phyloP scores from a whole-genome alignment of 192 early-diverging fungal genomes.

The Coemansia sp. region DNA sequence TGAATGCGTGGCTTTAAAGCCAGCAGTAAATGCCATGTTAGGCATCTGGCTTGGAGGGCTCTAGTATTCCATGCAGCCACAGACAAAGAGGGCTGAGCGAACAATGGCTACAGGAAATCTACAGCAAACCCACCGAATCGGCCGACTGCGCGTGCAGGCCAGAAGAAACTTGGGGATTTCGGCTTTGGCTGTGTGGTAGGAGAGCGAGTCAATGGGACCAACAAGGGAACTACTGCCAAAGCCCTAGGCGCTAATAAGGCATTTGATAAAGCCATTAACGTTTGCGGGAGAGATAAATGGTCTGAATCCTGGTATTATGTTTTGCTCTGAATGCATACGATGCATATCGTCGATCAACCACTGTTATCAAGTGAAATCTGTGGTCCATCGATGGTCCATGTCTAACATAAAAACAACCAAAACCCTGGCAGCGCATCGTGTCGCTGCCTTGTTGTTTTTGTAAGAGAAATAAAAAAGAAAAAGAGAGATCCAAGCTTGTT shows the following conservation, averaged over 20 bases:
- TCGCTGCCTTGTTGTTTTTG: too few species aligned
- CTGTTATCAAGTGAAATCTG: background rate
- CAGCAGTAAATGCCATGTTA: background rate
- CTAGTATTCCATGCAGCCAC: background rate
- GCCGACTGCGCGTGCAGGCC: background rate
- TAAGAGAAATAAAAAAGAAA: too few species aligned
- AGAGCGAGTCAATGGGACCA: background rate
- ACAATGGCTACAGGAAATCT: background rate
- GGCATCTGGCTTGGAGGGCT: background rate
- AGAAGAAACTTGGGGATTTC: background rate
- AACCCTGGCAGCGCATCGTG: background rate
- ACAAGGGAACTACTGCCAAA: background rate
- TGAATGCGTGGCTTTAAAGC: constrained; percentile 4
- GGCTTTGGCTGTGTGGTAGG: background rate
- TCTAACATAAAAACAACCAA: background rate
- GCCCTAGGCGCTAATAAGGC: background rate
- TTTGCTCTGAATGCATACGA: background rate
- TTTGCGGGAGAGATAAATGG: background rate
- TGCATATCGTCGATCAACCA: background rate
- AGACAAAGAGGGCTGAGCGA: background rate
- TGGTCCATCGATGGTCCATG: background rate
- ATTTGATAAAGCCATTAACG: background rate
- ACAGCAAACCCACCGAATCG: background rate
- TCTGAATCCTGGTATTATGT: background rate
- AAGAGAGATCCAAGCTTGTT: too few species aligned